Conservation (phyloP, 1,139 yeast genomes). For the Petasospora fabianii region DNA sequence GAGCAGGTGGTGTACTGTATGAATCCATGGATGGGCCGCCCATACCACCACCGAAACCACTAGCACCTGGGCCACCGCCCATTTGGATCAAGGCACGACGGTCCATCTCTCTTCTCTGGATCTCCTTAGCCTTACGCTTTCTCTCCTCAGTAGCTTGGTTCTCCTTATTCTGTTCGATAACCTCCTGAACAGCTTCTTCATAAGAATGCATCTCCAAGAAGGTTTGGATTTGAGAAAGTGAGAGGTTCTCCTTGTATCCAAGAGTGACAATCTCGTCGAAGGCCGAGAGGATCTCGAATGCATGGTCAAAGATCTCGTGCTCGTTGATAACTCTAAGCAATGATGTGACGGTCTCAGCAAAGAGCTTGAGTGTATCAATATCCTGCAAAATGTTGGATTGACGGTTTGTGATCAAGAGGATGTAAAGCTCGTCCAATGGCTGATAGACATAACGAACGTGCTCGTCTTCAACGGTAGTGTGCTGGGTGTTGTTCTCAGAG, state of each 20-base stretch:
- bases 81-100: slow-evolving; percentile 19
- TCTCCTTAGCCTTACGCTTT: slow-evolving; percentile 92
- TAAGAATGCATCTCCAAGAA: slow-evolving; percentile 97
- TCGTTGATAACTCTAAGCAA: slow-evolving; percentile 75
- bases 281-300: slow-evolving; percentile 87
- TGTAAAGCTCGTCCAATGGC: slow-evolving; percentile 91
- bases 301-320: slow-evolving; percentile 74
- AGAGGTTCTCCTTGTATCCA: slow-evolving; percentile 88
- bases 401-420: slow-evolving; percentile 86
- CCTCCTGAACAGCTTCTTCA: slow-evolving; percentile 97
- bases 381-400: slow-evolving; percentile 93
- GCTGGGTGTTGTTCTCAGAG: slow-evolving; percentile 70
- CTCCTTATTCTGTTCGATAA: slow-evolving; percentile 94
- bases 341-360: slow-evolving; percentile 77
- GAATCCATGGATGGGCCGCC: not conserved
- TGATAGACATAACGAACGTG: slow-evolving; percentile 92
- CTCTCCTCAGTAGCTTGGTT: slow-evolving; percentile 96
- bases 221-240: slow-evolving; percentile 78
- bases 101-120: slow-evolving; percentile 70
- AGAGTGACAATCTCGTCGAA: slow-evolving; percentile 89
- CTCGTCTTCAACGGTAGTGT: slow-evolving; percentile 93
- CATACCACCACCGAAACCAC: not conserved
- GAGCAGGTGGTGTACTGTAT: slow-evolving; percentile 4
- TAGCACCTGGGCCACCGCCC: slow-evolving; percentile 1
- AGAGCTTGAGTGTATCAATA: slow-evolving; percentile 84